A percentile compares a stretch with the other conserved stretches of the same genome.
Conservation (phyloP, 1,284 basidiomycete genomes). For the Golubevia pallescens region DNA sequence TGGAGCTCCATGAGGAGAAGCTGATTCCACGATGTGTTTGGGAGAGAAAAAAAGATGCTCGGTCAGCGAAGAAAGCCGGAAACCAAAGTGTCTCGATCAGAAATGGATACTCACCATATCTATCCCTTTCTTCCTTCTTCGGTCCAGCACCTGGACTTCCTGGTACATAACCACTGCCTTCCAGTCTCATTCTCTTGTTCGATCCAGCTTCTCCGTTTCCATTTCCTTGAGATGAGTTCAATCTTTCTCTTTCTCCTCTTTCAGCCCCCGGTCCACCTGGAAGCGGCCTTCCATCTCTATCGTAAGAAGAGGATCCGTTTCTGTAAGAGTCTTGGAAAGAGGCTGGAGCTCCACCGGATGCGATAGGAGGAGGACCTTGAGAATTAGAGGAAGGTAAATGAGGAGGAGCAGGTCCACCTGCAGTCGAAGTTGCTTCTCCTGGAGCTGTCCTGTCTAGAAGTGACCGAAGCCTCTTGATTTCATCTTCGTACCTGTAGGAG, state of each 20-base stretch:
- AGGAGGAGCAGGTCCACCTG: neutral
- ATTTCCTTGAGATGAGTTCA: neutral
- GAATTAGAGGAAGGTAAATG: neutral
- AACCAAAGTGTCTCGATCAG: neutral
- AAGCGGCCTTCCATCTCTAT: neutral
- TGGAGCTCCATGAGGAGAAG: slow-evolving; percentile 32
- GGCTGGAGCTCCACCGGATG: neutral
- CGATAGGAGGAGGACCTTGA: slow-evolving; percentile 4
- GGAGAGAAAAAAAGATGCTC: slow-evolving; percentile 11
- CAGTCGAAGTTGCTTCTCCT: no score
- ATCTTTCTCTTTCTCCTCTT: neutral
- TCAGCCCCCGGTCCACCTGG: neutral
- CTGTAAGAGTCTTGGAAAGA: neutral
- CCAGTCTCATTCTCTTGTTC: neutral
- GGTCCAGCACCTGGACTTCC: neutral
- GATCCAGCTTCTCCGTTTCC: neutral
- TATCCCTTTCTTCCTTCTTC: neutral
- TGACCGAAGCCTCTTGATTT: slow-evolving; percentile 73
- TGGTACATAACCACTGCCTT: neutral
- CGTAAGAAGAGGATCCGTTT: neutral
- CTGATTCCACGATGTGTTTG: slow-evolving; percentile 7
- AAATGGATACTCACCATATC: neutral
- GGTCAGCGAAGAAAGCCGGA: neutral
- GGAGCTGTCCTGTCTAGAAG: slow-evolving; percentile 69
- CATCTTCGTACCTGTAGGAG: slow-evolving; percentile 72